phyloP scores from a whole-genome alignment of 495 filamentous ascomycete genomes.

The Penicillium coffeae region DNA sequence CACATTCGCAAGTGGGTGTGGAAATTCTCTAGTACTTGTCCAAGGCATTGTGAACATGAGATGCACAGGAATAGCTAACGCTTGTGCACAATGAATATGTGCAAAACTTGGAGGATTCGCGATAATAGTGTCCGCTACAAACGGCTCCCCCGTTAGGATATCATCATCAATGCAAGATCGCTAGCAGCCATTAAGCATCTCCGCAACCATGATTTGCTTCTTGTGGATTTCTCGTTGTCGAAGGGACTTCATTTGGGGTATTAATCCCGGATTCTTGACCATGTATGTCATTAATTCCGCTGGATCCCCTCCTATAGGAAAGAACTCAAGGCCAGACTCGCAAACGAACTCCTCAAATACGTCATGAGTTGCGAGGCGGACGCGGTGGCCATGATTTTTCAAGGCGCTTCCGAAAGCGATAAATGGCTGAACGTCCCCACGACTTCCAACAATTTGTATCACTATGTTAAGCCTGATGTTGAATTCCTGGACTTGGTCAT shows the following conservation, averaged over 20 bases:
- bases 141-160: slow-evolving; percentile 33
- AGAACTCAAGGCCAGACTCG: slow-evolving; percentile 47
- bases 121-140: slow-evolving; percentile 75
- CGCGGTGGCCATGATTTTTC: slow-evolving; percentile 37
- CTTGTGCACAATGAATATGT: slow-evolving; percentile 74
- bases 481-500: too few relatives aligned
- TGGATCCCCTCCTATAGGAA: slow-evolving; percentile 59
- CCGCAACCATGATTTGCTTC: slow-evolving; percentile 40
- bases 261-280: slow-evolving; percentile 47
- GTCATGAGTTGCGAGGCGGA: slow-evolving; percentile 57
- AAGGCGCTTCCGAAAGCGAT: slow-evolving; percentile 56
- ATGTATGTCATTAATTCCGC: slow-evolving; percentile 56
- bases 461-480: slow-evolving; percentile 75
- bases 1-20: slow-evolving; percentile 52
- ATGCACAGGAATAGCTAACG: slow-evolving; percentile 68
- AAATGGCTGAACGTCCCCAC: slow-evolving; percentile 68
- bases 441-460: slow-evolving; percentile 66
- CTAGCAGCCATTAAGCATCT: slow-evolving; percentile 56
- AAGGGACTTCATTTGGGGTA: slow-evolving; percentile 39
- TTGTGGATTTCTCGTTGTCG: slow-evolving; percentile 36
- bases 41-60: slow-evolving; percentile 77
- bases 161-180: slow-evolving; percentile 5
- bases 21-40: slow-evolving; percentile 44
- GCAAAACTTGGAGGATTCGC: slow-evolving; percentile 80
- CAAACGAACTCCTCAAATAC: slow-evolving; percentile 53